A percentile compares a stretch with the other conserved stretches of the same genome.
Evolutionary conservation across 108 stramenopile species (phyloP).

Genomic region (Seminavis robusta): DNA sequence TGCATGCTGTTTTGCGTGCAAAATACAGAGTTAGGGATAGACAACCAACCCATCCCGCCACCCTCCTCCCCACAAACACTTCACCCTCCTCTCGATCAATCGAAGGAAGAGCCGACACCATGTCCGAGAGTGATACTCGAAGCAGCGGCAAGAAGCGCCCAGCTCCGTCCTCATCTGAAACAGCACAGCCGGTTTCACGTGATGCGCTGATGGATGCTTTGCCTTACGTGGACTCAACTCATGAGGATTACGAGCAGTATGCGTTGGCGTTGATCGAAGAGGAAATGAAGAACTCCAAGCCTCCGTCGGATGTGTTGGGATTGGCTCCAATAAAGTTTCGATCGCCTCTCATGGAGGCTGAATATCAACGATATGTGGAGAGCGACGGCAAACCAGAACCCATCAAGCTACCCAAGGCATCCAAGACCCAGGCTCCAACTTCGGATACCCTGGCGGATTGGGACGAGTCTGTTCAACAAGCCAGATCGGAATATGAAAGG

Average conservation of each 20-base stretch:
- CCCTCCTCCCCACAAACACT: no score
- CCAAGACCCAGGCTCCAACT: constrained; percentile 6
- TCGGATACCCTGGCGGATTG: constrained; percentile 16
- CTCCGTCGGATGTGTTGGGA: constrained; percentile 12
- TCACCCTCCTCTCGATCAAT: no score
- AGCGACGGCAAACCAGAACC: background rate
- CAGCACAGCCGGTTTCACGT: background rate
- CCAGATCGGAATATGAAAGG: constrained; percentile 41
- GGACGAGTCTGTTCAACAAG: constrained; percentile 14
- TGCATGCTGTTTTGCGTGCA: no score
- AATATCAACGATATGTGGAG: constrained; percentile 19
- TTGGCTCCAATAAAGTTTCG: constrained; percentile 10
- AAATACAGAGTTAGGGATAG: no score
- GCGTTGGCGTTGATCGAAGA: constrained; percentile 77
- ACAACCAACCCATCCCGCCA: no score
- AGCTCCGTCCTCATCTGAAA: no score
- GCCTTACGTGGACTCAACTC: constrained; percentile 70
- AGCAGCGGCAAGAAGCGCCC: no score
- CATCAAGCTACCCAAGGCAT: background rate
- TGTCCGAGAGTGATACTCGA: no score
- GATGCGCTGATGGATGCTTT: constrained; percentile 43
- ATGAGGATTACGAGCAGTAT: constrained; percentile 75
- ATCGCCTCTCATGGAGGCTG: constrained; percentile 18
- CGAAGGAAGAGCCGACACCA: no score
- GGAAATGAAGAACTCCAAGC: constrained; percentile 39